These are phyloP conservation scores for Clavispora asparagi DNA, from an alignment of 805 yeast genomes.

Conservation along the genomic window DNA sequence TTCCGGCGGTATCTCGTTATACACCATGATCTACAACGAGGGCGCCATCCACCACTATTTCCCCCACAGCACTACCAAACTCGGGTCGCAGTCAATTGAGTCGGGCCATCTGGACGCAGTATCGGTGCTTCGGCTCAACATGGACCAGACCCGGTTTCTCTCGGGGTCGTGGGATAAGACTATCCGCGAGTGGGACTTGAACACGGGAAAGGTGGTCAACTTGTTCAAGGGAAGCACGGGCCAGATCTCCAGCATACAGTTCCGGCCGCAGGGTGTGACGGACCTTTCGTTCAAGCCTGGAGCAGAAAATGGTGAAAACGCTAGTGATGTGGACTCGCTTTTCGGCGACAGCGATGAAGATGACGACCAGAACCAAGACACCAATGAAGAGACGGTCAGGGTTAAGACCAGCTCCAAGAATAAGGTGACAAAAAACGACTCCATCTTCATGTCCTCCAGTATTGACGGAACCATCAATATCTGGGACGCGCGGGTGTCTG, in stretches of 20 bases:
- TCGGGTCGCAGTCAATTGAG: slow-evolving; percentile 5
- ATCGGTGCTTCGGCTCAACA: slow-evolving; percentile 61
- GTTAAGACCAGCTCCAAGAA: slow-evolving; percentile 12
- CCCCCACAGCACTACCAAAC: slow-evolving; percentile 29
- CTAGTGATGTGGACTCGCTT: slow-evolving; percentile 41
- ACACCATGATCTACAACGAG: slow-evolving; percentile 76
- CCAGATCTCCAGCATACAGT: slow-evolving; percentile 72
- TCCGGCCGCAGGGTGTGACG: slow-evolving; percentile 54
- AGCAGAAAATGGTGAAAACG: slow-evolving; percentile 15
- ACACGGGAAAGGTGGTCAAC: slow-evolving; percentile 54
- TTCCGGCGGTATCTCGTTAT: slow-evolving; percentile 82
- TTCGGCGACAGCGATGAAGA: slow-evolving; percentile 43
- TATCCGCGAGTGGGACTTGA: slow-evolving; percentile 79
- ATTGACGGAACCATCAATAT: slow-evolving; percentile 76
- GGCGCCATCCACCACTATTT: slow-evolving; percentile 79
- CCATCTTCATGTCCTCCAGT: slow-evolving; percentile 70
- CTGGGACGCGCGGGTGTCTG: slow-evolving; percentile 66
- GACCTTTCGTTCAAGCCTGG: slow-evolving; percentile 30
- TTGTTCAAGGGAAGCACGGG: slow-evolving; percentile 59
- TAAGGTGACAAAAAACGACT: slow-evolving; percentile 30
- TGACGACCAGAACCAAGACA: slow-evolving; percentile 9
- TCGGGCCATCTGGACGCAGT: slow-evolving; percentile 69
- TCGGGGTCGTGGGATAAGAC: slow-evolving; percentile 91
- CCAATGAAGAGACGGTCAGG: slow-evolving; percentile 2
- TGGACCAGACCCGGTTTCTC: slow-evolving; percentile 56